Base-by-base conservation (phyloP, 1,139 yeast genomes). In the Kodamaea plutei region DNA sequence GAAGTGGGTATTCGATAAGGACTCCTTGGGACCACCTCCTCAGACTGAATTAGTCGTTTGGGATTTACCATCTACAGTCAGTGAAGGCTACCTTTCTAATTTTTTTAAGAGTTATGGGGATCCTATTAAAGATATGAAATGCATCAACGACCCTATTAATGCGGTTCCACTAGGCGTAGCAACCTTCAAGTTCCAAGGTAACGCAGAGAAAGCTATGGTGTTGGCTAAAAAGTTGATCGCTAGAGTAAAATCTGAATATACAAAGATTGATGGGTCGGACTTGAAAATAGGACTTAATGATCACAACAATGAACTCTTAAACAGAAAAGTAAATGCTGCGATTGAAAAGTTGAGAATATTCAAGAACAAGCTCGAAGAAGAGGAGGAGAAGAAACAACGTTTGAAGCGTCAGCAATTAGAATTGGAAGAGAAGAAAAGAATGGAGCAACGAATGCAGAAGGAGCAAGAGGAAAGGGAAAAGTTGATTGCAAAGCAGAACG, bases 91-190 rank as follows among this genome's bases (percentile, higher is more conserved):
- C 57, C 69, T 44, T 47, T 79, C 37, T 54, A 79, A 79, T 39
- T 77, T 51, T 39, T 52, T 87, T 39, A 65, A 66, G 25, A 59
- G 71, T 21, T 83, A 67, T 54, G 96, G 96, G 3, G 72, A 70
- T 33, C 50, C 69, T 4, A 58, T 66, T 23, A 59, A 56, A 38
- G 77, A 74, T 25, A 61, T 84, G 34, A 76, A 75, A 39, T 68
- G 79, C 37, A 63, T 80, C 13, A 74, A 72, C 39, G 94, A 89
- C 48, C 87, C 93, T 1, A 65, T 68, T 12, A 79, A 84, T 31
- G 95, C 89, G 3, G 84, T 82, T 14, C 91, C 95, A 0, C 56
- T 88, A 30, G 94, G 95, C 3, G 63, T 87, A 20, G 84, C 83
- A 26, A 62, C 77, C 13, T 65, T 87, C 33, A 65, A 70, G 35